These are phyloP conservation scores for Lachnellula occidentalis DNA, from an alignment of 2,329 filamentous ascomycete genomes.

Conservation along the genomic window DNA sequence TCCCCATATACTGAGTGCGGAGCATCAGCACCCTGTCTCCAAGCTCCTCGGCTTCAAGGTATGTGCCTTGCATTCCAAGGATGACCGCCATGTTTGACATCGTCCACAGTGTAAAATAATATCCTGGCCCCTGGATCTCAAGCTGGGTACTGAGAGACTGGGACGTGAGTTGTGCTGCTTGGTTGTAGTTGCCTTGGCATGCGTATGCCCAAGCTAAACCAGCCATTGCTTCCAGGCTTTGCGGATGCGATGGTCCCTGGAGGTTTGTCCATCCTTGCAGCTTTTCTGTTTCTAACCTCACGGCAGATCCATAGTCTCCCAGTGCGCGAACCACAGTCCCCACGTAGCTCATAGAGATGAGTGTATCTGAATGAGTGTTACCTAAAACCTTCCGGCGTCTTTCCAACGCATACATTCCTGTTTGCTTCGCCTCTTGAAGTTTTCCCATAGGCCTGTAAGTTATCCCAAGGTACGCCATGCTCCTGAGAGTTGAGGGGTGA, in stretches of 20 bases:
- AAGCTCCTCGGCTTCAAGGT: conserved; percentile 1
- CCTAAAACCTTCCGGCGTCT: not conserved
- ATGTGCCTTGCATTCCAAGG: conserved; percentile 1
- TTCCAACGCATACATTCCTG: not conserved
- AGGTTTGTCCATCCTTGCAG: conserved; percentile 1
- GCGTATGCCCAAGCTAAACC: conserved; percentile 1
- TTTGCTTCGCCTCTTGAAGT: not conserved
- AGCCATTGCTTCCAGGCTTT: conserved; percentile 1
- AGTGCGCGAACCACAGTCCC: not conserved
- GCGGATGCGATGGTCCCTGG: not conserved
- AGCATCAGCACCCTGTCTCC: not conserved
- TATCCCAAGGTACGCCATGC: not conserved
- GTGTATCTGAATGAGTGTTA: too few relatives aligned
- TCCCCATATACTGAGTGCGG: not conserved
- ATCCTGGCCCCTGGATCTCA: not conserved
- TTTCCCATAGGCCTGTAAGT: not conserved
- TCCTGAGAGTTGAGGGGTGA: not conserved
- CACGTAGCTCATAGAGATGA: not conserved
- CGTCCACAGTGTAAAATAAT: conserved; percentile 3
- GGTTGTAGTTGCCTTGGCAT: not conserved
- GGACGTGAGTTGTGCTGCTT: not conserved
- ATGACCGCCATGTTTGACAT: conserved; percentile 6
- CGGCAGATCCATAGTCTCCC: not conserved
- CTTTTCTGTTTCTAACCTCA: not conserved
- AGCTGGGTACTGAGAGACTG: not conserved